Conservation (phyloP, 805 yeast species). For the Schwanniomyces pseudopolymorphus region DNA sequence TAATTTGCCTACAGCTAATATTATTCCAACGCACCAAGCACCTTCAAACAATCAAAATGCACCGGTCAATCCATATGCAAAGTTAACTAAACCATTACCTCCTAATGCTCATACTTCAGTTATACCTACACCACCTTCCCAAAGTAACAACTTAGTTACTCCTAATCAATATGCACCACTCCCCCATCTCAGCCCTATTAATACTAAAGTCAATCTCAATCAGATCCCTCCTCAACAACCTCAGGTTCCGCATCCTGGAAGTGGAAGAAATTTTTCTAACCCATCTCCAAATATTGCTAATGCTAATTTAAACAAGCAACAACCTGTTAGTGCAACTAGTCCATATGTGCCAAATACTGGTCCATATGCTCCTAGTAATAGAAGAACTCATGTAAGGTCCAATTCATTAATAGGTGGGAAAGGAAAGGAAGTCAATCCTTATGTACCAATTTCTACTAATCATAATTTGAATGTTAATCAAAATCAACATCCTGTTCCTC, state of each 20-base stretch:
- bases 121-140: conserved; percentile 1
- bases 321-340: conserved; percentile 25
- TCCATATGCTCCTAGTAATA: conserved; percentile 41
- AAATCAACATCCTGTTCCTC: conserved; percentile 1
- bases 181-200: background rate
- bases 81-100: conserved; percentile 9
- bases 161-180: background rate
- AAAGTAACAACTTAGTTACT: background rate
- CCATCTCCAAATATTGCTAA: conserved; percentile 15
- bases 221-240: background rate
- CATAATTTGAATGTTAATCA: conserved; percentile 4
- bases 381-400: conserved; percentile 38
- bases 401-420: conserved; percentile 40
- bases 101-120: conserved; percentile 9
- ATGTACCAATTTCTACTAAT: conserved; percentile 30
- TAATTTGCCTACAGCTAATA: conserved; percentile 1
- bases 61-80: conserved; percentile 31
- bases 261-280: conserved; percentile 4
- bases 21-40: conserved; percentile 8
- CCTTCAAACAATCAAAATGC: conserved; percentile 24
- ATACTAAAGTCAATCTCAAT: background rate
- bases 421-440: conserved; percentile 42
- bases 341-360: conserved; percentile 46
- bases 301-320: conserved; percentile 21
- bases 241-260: background rate